phyloP scores from a whole-genome alignment of 257 asterid genomes.

The Petunia secreta region DNA sequence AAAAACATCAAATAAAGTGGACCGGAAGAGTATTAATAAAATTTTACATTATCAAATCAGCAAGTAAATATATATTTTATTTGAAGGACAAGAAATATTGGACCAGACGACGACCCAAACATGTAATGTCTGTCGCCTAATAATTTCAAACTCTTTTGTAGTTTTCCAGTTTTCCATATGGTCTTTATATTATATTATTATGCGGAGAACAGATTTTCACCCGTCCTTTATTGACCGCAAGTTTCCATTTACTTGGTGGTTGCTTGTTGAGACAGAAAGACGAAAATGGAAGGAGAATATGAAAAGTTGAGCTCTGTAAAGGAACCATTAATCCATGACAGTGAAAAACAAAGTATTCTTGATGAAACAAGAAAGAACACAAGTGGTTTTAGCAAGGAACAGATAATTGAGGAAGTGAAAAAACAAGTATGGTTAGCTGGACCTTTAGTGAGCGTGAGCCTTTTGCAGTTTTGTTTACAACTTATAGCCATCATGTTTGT shows the following conservation, averaged over 20 bases:
- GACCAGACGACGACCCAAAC: no score
- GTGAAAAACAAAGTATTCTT: conserved; percentile 4
- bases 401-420: conserved; percentile 57
- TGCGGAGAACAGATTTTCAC: neutral
- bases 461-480: conserved; percentile 68
- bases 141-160: no score
- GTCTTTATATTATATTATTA: no score
- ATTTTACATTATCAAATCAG: no score
- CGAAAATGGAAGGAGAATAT: conserved; percentile 23
- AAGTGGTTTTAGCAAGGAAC: conserved; percentile 32
- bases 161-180: no score
- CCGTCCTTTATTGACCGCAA: neutral
- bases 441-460: conserved; percentile 59
- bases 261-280: neutral
- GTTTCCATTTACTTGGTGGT: neutral
- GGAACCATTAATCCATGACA: neutral
- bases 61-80: no score
- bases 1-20: no score
- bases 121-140: no score
- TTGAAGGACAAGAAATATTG: no score
- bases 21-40: no score
- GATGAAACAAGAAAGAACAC: neutral
- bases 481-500: conserved; percentile 82
- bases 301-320: conserved; percentile 6
- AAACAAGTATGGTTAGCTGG: conserved; percentile 84